These are phyloP conservation scores for Vachellia pachyceras DNA, from an alignment of 306 rosid genomes.

Conservation along the genomic window DNA sequence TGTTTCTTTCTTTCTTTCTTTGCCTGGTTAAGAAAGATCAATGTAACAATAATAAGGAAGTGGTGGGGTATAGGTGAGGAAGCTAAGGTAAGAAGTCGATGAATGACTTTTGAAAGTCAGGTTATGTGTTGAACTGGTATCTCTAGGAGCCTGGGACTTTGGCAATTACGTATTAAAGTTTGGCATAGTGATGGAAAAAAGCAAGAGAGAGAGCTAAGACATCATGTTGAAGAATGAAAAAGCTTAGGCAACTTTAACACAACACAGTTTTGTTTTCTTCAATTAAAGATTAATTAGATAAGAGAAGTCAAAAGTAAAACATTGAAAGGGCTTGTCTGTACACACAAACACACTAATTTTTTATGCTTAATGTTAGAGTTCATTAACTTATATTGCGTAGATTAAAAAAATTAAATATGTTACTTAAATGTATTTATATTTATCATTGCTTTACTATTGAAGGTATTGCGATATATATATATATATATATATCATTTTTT, in stretches of 20 bases:
- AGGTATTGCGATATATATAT: too few species aligned
- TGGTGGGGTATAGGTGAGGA: not conserved
- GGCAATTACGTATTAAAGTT: not conserved
- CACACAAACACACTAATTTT: too few species aligned
- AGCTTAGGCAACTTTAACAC: constrained; percentile 40
- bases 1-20: not conserved
- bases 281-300: too few species aligned
- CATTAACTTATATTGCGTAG: too few species aligned
- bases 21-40: not conserved
- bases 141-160: not conserved
- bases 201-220: constrained; percentile 1
- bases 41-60: constrained; percentile 37
- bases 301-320: too few species aligned
- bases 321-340: too few species aligned
- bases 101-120: constrained; percentile 22
- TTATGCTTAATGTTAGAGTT: too few species aligned
- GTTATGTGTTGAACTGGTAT: not conserved
- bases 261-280: too few species aligned
- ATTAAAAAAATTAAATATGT: too few species aligned
- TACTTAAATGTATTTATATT: too few species aligned
- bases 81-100: not conserved
- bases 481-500: too few species aligned
- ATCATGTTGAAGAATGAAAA: constrained; percentile 3
- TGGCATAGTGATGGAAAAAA: not conserved
- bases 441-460: too few species aligned